Evolutionary conservation across 305 asterid genomes (phyloP), one percentile per base, ranked within the genome.

Genomic region (Nicotiana rustica): DNA sequence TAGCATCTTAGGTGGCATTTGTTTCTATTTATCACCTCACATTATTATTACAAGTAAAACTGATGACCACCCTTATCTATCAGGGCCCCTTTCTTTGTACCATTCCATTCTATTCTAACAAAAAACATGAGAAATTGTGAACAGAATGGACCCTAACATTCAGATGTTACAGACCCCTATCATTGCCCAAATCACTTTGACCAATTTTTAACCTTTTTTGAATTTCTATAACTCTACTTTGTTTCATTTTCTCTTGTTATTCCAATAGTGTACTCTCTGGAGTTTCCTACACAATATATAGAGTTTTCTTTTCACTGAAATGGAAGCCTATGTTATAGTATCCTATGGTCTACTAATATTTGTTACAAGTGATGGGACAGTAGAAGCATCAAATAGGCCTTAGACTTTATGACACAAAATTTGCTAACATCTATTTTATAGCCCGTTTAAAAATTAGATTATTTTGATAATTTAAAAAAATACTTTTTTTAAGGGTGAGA

Each of bases 81-180:
- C 5, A 49, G 79, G 38, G 17, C 12, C 61, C 70, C 13, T 44
- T 52, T 49, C 44, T 62, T 70, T 31, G 81, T 80, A 62, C 29
- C 47, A 25, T 47, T 47, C 21, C 64, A n/a, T 13, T 13, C 21
- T 44, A 21, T 21, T 19, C 14, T 73, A 73, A 49, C 64, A 69
- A 73, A 73, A 78, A 21, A 69, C 79, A 55, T 67, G 84, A 80
- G 86, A 75, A 75, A 73, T 69, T 82, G 81, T 82, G 83, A 84
- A 78, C 7, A 49, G 62, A 73, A 82, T 85, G 85, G 87, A 69
- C 83, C 83, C 83, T n/a, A 82, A 82, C 81, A 25, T 67, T 85
- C 87, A 85, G 87, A 85, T 67, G 73, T n/a, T 10, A 12, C 81
- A 79, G 83, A 61, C 29, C 64, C 83, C 77, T 77, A 85, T 85